Evolutionary conservation across 805 yeast species (phyloP).

Genomic region (Ogataea thermomethanolica): DNA sequence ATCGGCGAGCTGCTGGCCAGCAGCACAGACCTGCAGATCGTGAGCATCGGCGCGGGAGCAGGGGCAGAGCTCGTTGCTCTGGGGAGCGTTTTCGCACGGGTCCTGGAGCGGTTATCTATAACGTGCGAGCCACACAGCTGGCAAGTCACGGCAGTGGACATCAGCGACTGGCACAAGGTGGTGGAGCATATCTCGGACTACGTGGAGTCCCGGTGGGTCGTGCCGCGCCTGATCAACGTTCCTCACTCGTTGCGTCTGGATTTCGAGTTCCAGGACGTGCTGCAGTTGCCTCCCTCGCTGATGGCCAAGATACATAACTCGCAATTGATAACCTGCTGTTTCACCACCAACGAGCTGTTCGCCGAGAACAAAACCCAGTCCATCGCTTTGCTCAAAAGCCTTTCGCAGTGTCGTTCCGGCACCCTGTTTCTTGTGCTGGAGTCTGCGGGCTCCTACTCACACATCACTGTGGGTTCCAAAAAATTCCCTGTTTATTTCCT

Average conservation of each 20-base stretch:
- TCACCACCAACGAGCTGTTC: constrained; percentile 86
- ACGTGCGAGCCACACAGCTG: constrained; percentile 7
- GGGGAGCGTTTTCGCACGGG: constrained; percentile 50
- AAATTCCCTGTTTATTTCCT: constrained; percentile 80
- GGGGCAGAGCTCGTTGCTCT: constrained; percentile 74
- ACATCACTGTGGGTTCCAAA: constrained; percentile 71
- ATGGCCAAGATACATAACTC: constrained; percentile 23
- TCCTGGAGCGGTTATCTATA: constrained; percentile 14
- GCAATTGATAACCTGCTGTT: constrained; percentile 65
- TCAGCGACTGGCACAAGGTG: constrained; percentile 71
- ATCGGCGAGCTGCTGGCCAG: constrained; percentile 37
- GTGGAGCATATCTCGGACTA: constrained; percentile 42
- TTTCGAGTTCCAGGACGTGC: constrained; percentile 36
- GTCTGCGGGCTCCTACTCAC: constrained; percentile 87
- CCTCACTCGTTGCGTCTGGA: constrained; percentile 28
- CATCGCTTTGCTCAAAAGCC: constrained; percentile 51
- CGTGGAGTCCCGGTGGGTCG: constrained; percentile 53
- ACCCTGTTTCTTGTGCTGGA: constrained; percentile 67
- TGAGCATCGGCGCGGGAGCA: constrained; percentile 88
- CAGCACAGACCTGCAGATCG: constrained; percentile 31
- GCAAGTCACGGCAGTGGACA: constrained; percentile 59
- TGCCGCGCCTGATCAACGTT: constrained; percentile 29
- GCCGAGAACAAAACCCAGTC: constrained; percentile 62
- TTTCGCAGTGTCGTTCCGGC: constrained; percentile 50
- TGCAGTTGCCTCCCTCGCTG: constrained; percentile 26